A percentile compares a stretch with the other conserved stretches of the same genome.
Conservation (phyloP, 2,329 filamentous ascomycete genomes). For the Nigrospora osmanthi region DNA sequence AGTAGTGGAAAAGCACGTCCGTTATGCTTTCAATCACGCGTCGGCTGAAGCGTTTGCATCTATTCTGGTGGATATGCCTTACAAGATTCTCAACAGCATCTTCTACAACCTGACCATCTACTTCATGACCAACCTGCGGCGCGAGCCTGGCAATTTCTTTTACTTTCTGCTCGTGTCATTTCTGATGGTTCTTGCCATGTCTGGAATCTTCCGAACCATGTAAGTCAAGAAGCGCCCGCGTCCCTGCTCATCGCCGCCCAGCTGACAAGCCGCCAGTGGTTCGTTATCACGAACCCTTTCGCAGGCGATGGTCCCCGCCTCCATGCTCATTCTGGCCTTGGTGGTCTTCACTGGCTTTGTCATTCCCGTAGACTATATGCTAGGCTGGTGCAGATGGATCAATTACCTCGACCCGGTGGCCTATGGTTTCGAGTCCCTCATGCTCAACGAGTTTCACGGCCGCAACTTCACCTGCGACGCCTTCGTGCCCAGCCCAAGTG, state of each 20-base stretch:
- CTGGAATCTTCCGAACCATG: slow-evolving; percentile 67
- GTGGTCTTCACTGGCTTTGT: slow-evolving; percentile 55
- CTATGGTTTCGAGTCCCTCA: slow-evolving; percentile 66
- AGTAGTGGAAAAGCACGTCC: slow-evolving; percentile 37
- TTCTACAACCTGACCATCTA: slow-evolving; percentile 51
- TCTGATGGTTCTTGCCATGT: slow-evolving; percentile 63
- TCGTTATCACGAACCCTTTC: slow-evolving; percentile 60
- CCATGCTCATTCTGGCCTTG: slow-evolving; percentile 49
- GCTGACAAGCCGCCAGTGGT: slow-evolving; percentile 24
- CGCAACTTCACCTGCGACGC: slow-evolving; percentile 47
- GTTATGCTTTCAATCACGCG: slow-evolving; percentile 24
- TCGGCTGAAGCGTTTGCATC: slow-evolving; percentile 10
- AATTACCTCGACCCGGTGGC: slow-evolving; percentile 66
- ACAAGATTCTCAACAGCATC: slow-evolving; percentile 43
- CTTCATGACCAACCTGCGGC: slow-evolving; percentile 44
- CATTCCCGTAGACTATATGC: slow-evolving; percentile 48
- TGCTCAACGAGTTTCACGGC: slow-evolving; percentile 65
- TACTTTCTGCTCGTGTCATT: slow-evolving; percentile 67
- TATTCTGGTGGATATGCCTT: slow-evolving; percentile 19
- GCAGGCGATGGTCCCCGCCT: slow-evolving; percentile 45
- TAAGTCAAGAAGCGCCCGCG: no score
- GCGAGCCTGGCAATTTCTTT: slow-evolving; percentile 64
- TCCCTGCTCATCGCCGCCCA: no score
- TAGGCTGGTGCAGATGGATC: slow-evolving; percentile 70
- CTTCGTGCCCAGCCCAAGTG: slow-evolving; percentile 20